phyloP scores from a whole-genome alignment of 805 yeast genomes.

The Saturnispora sekii region DNA sequence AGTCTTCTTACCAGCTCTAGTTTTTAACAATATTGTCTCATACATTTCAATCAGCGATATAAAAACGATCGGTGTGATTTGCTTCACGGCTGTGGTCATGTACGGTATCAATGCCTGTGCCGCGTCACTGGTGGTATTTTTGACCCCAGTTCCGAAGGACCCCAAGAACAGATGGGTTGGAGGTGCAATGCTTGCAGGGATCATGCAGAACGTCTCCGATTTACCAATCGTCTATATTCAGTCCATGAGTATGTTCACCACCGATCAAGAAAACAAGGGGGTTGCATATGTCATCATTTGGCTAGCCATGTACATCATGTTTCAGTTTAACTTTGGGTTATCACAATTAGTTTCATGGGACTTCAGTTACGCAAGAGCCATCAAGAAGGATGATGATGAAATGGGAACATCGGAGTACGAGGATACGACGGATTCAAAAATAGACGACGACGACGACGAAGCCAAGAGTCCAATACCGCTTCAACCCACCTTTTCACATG shows the following conservation, averaged over 20 bases:
- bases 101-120: constrained; percentile 41
- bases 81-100: constrained; percentile 40
- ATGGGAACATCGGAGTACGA: neutral
- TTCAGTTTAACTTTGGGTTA: constrained; percentile 45
- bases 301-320: constrained; percentile 41
- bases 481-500: neutral
- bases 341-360: constrained; percentile 42
- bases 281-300: constrained; percentile 49
- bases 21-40: constrained; percentile 52
- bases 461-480: neutral
- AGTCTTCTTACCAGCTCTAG: constrained; percentile 55
- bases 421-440: too few relatives aligned
- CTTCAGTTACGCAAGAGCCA: constrained; percentile 28
- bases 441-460: neutral
- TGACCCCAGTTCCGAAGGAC: constrained; percentile 42
- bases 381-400: constrained; percentile 1
- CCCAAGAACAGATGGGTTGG: constrained; percentile 48
- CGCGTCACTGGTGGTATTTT: constrained; percentile 28
- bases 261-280: constrained; percentile 26
- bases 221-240: constrained; percentile 71
- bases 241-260: constrained; percentile 40
- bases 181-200: constrained; percentile 59
- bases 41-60: constrained; percentile 56
- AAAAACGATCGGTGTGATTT: constrained; percentile 58
- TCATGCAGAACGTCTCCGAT: constrained; percentile 68